These are phyloP conservation scores for Proteromonas lacertae DNA, from an alignment of 352 stramenopile genomes.

Conservation along the genomic window DNA sequence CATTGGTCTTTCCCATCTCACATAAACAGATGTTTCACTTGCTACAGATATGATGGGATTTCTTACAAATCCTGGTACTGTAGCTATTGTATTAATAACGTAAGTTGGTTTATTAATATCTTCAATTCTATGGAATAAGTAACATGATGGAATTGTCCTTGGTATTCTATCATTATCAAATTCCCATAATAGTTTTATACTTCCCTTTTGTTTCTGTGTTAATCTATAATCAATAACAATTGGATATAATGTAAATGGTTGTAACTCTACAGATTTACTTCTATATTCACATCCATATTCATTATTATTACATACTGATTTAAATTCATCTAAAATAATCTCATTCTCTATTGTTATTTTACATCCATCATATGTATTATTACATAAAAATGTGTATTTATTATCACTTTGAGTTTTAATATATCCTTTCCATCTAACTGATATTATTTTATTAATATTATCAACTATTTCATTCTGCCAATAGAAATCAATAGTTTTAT, in stretches of 20 bases:
- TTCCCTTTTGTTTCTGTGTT: slow-evolving; percentile 30
- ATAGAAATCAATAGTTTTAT: slow-evolving; percentile 45
- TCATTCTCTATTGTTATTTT: slow-evolving; percentile 37
- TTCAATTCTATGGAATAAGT: slow-evolving; percentile 33
- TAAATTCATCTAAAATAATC: slow-evolving; percentile 40
- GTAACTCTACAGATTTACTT: no score
- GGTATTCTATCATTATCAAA: slow-evolving; percentile 42
- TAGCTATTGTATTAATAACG: slow-evolving; percentile 10
- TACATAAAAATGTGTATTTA: slow-evolving; percentile 38
- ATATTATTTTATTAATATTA: slow-evolving; percentile 73
- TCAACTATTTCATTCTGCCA: slow-evolving; percentile 30
- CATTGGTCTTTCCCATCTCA: slow-evolving; percentile 26
- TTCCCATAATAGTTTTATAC: slow-evolving; percentile 57
- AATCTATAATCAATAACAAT: no score
- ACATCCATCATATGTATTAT: slow-evolving; percentile 44
- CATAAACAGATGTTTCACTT: slow-evolving; percentile 20
- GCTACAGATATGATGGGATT: slow-evolving; percentile 13
- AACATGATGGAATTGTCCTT: slow-evolving; percentile 30
- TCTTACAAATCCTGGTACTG: slow-evolving; percentile 14
- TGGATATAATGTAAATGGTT: no score
- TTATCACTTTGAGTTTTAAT: slow-evolving; percentile 50
- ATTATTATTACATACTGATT: slow-evolving; percentile 17
- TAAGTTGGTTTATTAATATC: slow-evolving; percentile 18
- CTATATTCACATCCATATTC: no score
- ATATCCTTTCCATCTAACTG: slow-evolving; percentile 56